Evolutionary conservation across 163 green algal genomes (phyloP).

Genomic region (Chlamydomonas reinhardtii): DNA sequence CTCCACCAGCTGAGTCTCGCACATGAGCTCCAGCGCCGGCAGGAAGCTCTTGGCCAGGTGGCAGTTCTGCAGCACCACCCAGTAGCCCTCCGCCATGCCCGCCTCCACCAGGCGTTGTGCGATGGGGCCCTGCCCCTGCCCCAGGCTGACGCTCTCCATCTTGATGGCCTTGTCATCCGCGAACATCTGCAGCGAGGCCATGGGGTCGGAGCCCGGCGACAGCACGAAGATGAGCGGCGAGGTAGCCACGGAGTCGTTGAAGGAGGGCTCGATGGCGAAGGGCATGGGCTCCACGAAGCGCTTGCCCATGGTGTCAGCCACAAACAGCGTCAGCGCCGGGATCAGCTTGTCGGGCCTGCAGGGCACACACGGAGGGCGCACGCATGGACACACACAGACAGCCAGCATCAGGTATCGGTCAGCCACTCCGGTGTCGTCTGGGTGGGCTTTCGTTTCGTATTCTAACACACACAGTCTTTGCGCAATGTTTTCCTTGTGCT

Average conservation of each 20-base stretch:
- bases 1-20: slow-evolving; percentile 78
- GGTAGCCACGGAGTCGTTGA: slow-evolving; percentile 76
- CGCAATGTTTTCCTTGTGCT: no score
- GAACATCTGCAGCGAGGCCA: slow-evolving; percentile 81
- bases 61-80: slow-evolving; percentile 87
- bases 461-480: no score
- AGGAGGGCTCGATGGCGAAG: slow-evolving; percentile 84
- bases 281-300: slow-evolving; percentile 83
- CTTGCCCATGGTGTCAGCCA: slow-evolving; percentile 67
- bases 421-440: no score
- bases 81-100: slow-evolving; percentile 76
- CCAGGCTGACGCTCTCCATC: slow-evolving; percentile 82
- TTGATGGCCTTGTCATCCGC: slow-evolving; percentile 71
- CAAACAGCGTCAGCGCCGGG: slow-evolving; percentile 59
- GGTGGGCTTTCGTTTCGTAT: no score
- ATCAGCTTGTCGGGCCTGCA: slow-evolving; percentile 73
- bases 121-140: slow-evolving; percentile 83
- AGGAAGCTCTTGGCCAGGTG: slow-evolving; percentile 87
- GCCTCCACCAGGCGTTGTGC: slow-evolving; percentile 74
- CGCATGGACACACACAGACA: no score
- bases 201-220: slow-evolving; percentile 82
- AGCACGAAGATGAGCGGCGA: slow-evolving; percentile 87
- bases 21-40: slow-evolving; percentile 81
- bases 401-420: no score
- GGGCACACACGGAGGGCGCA: no score